A percentile compares a stretch with the other conserved stretches of the same genome.
Evolutionary conservation across 805 yeast genomes (phyloP).

Genomic region (Lipomyces spencermartinsiae): DNA sequence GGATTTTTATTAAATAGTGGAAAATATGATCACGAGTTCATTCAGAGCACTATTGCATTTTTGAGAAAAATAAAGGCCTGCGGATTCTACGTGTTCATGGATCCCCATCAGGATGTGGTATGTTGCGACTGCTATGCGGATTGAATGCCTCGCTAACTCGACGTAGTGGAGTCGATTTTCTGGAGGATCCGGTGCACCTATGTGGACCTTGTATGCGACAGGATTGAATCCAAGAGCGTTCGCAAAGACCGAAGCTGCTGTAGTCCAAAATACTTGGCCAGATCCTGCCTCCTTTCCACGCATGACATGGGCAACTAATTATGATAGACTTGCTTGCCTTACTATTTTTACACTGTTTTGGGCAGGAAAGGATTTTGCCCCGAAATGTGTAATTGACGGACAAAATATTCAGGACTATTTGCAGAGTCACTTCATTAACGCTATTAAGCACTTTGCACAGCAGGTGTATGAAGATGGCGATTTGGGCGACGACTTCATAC

Average conservation of each 20-base stretch:
- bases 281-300: constrained; percentile 64
- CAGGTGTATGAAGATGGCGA: constrained; percentile 54
- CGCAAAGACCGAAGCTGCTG: constrained; percentile 74
- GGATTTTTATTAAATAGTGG: constrained; percentile 48
- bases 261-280: constrained; percentile 66
- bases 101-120: constrained; percentile 86
- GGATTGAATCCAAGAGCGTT: constrained; percentile 84
- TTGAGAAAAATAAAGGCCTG: constrained; percentile 61
- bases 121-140: constrained; percentile 5
- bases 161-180: constrained; percentile 75
- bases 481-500: constrained; percentile 58
- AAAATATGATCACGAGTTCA: constrained; percentile 74
- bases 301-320: constrained; percentile 94
- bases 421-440: constrained; percentile 64
- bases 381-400: constrained; percentile 73
- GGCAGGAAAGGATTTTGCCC: constrained; percentile 78
- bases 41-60: constrained; percentile 70
- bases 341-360: constrained; percentile 88
- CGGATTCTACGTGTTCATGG: constrained; percentile 79
- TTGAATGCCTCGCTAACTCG: neutral
- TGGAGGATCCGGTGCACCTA: constrained; percentile 94
- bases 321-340: constrained; percentile 72
- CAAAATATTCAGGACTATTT: constrained; percentile 78
- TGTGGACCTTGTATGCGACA: constrained; percentile 90
- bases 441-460: constrained; percentile 58